phyloP scores from a whole-genome alignment of 495 filamentous ascomycete species.

The Choiromyces venosus region DNA sequence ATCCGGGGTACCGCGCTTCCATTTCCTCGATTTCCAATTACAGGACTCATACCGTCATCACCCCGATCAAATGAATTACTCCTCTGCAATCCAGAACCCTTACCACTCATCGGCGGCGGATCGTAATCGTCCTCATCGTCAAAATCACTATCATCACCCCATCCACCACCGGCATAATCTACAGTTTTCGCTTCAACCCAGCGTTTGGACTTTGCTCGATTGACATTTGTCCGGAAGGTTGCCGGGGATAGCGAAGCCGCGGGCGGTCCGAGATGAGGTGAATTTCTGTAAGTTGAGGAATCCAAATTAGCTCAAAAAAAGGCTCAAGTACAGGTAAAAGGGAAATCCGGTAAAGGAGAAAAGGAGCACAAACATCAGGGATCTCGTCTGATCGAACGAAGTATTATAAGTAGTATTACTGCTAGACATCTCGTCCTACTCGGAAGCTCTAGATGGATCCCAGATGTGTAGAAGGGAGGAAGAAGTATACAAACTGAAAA shows the following conservation, averaged over 20 bases:
- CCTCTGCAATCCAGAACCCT: constrained; percentile 14
- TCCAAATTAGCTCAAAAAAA: constrained; percentile 21
- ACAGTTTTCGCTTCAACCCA: constrained; percentile 88
- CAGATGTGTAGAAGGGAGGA: not conserved
- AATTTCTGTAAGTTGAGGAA: constrained; percentile 17
- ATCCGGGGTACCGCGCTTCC: constrained; percentile 20
- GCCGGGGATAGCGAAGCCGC: constrained; percentile 46
- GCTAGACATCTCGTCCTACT: not conserved
- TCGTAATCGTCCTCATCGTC: constrained; percentile 57
- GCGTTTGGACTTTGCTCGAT: constrained; percentile 83
- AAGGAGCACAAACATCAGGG: constrained; percentile 36
- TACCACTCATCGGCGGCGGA: constrained; percentile 12
- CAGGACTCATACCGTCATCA: constrained; percentile 19
- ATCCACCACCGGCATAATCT: constrained; percentile 89
- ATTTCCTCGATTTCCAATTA: constrained; percentile 19
- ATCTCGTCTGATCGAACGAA: constrained; percentile 33
- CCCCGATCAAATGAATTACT: constrained; percentile 22
- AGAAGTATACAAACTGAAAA: not conserved
- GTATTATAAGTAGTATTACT: constrained; percentile 34
- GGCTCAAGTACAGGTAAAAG: not conserved
- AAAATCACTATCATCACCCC: constrained; percentile 77
- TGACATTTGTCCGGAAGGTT: constrained; percentile 73
- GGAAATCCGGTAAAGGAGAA: constrained; percentile 10
- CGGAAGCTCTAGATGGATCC: not conserved
- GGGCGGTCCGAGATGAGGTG: constrained; percentile 25